A percentile compares a stretch with the other conserved stretches of the same genome.
phyloP scores from a whole-genome alignment of 371 early-diverging fungal genomes.

The Mortierella sp. region DNA sequence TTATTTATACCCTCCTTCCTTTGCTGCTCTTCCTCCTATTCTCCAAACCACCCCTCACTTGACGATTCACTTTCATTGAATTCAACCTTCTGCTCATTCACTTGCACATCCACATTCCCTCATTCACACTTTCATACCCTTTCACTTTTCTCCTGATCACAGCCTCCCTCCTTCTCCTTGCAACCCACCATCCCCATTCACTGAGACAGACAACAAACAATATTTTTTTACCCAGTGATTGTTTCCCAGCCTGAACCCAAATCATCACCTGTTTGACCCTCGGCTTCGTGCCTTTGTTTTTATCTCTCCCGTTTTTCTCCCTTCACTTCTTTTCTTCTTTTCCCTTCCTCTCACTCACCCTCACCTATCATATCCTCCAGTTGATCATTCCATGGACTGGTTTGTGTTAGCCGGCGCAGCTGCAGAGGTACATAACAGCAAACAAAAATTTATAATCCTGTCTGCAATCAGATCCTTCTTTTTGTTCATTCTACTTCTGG shows the following conservation, averaged over 20 bases:
- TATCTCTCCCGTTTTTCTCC: not conserved
- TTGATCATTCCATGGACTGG: slow-evolving; percentile 32
- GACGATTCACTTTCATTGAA: slow-evolving; percentile 7
- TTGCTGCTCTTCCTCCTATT: not conserved
- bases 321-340: not conserved
- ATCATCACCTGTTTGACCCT: not conserved
- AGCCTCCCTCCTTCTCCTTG: not conserved
- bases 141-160: not conserved
- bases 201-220: slow-evolving; percentile 1
- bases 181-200: not conserved
- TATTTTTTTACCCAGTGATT: not conserved
- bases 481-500: too few relatives aligned
- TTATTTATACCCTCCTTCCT: not conserved
- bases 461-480: not conserved
- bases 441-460: not conserved
- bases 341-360: slow-evolving; percentile 41
- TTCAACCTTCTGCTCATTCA: not conserved
- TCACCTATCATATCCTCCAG: not conserved
- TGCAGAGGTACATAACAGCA: slow-evolving; percentile 37
- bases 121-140: not conserved
- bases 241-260: slow-evolving; percentile 5
- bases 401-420: slow-evolving; percentile 38
- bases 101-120: not conserved
- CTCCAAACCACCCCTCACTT: not conserved
- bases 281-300: not conserved